Percentiles rank a stretch among this genome's conserved stretches.
These are phyloP conservation scores for Cochliopodium minus DNA, from an alignment of 208 protist species.

Conservation along the genomic window DNA sequence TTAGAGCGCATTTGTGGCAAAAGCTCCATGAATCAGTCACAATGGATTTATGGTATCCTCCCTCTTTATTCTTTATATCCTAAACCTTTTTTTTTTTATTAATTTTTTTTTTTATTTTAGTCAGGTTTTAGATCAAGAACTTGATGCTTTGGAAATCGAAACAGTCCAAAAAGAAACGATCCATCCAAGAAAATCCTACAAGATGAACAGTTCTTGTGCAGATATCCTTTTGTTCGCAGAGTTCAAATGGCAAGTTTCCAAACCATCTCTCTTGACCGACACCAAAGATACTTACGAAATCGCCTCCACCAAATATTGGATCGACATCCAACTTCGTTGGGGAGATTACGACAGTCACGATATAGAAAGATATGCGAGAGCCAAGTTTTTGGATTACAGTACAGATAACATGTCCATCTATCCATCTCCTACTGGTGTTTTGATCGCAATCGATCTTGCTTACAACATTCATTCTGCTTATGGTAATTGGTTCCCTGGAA, in stretches of 20 bases:
- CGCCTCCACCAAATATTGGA: conserved; percentile 88
- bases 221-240: conserved; percentile 76
- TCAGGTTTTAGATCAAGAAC: conserved; percentile 82
- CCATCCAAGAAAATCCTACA: conserved; percentile 94
- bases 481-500: conserved; percentile 94
- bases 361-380: conserved; percentile 94
- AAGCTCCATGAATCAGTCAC: conserved; percentile 98
- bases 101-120: too few relatives aligned
- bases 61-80: not conserved
- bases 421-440: conserved; percentile 90
- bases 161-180: conserved; percentile 97
- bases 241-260: conserved; percentile 83
- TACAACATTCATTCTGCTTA: conserved; percentile 96
- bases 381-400: conserved; percentile 98
- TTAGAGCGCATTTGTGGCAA: conserved; percentile 99
- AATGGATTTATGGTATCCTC: conserved; percentile 71
- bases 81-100: not conserved
- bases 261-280: conserved; percentile 69
- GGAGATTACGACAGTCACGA: conserved; percentile 98
- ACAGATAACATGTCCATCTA: conserved; percentile 93
- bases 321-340: conserved; percentile 99
- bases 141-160: conserved; percentile 91
- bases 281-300: conserved; percentile 51
- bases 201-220: conserved; percentile 75
- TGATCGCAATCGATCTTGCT: conserved; percentile 96